Evolutionary conservation across 306 rosid species (phyloP).

Genomic region (Fragaria ananassa): DNA sequence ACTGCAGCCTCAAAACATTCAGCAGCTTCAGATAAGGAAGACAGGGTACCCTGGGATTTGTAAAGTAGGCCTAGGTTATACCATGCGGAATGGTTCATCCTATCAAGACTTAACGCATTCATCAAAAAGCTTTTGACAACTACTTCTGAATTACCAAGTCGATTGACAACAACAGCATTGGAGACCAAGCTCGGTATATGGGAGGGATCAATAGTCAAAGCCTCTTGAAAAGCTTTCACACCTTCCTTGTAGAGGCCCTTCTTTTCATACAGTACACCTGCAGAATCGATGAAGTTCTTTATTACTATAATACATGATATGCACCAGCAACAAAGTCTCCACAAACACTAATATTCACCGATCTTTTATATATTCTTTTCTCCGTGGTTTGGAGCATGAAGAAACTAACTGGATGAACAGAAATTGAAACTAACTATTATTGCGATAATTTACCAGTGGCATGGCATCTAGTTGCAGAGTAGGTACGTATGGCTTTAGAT

Average conservation of each 20-base stretch:
- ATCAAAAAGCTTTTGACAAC: constrained; percentile 56
- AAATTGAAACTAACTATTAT: neutral
- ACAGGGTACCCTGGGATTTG: constrained; percentile 44
- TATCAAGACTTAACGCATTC: constrained; percentile 64
- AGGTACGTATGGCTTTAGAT: constrained; percentile 54
- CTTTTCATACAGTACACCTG: constrained; percentile 63
- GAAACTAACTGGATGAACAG: neutral
- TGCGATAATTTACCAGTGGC: constrained; percentile 47
- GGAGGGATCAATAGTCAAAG: constrained; percentile 60
- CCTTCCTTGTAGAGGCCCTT: constrained; percentile 70
- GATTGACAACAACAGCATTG: constrained; percentile 48
- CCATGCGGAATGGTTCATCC: constrained; percentile 70
- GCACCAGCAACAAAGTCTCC: neutral
- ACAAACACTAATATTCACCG: neutral
- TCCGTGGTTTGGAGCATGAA: neutral
- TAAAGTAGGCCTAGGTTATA: constrained; percentile 71
- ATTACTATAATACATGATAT: constrained; percentile 4
- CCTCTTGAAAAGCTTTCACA: constrained; percentile 49
- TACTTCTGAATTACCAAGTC: constrained; percentile 36
- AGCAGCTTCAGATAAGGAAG: constrained; percentile 57
- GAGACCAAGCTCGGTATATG: constrained; percentile 76
- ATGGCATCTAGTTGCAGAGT: constrained; percentile 67
- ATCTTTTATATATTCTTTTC: neutral
- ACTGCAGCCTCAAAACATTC: constrained; percentile 82
- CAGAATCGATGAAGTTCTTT: constrained; percentile 14